Evolutionary conservation across 1,284 basidiomycete species (phyloP), one percentile per base, ranked within the genome.

Genomic region (Cryptococcus depauperatus): DNA sequence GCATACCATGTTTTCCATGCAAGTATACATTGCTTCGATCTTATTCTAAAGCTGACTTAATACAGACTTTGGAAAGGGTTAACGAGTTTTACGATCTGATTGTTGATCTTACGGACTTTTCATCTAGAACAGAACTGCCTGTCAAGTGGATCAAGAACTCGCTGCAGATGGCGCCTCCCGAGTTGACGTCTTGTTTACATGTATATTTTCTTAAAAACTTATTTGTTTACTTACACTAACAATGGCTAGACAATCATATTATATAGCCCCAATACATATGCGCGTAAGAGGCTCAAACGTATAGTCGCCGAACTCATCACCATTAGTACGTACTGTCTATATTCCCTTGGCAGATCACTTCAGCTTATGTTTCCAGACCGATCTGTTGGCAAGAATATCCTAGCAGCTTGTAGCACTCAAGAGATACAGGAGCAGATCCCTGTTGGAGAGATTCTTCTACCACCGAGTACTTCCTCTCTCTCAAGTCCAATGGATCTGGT

Each of bases 1-100:
- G 81, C 90, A 66, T 86, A 80, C 64, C 80, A 88, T 62, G 79
- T 89, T 41, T 81, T 90, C 69, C 83, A 82, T 74, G 86, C 82
- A 45, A 47, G 73, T 55, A 27, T 25, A 18, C 5, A 4, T 22
- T 26, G 19, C 16, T 19, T 19, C 35, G 34, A 22, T 18, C 11
- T 27, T 5, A 22, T 33, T 38, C 14, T 35, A 30, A 35, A 46
- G 41, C 47, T 57, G 39, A 56, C 14, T 27, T 23, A 9, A 46
- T 25, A 10, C 47, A 62, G 52, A 44, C 54, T 1, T 37, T 71
- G 27, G 63, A 66, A 30, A 64, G 64, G 22, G 55, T 70, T 25
- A 61, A 57, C 13, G 65, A 67, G 38, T 58, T 58, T 11, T 87
- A 84, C 61, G 83, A 89, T 47, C 70, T 92, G 25, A 77, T 92